phyloP scores from a whole-genome alignment of 108 stramenopile genomes.

The Asterionellopsis glacialis region DNA sequence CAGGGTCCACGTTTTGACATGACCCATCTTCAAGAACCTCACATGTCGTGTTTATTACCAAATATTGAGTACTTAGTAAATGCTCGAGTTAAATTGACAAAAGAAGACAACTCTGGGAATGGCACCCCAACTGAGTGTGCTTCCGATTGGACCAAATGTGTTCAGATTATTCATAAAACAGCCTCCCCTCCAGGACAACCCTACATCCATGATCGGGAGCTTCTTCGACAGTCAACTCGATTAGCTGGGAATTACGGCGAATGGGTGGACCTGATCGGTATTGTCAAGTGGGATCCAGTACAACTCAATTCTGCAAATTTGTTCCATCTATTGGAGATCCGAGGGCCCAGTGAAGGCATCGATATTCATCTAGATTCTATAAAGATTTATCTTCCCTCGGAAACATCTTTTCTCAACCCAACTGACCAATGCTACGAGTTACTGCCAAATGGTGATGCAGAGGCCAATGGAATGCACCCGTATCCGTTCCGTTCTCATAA shows the following conservation, averaged over 20 bases:
- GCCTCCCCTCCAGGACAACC: conserved; percentile 5
- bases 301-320: conserved; percentile 21
- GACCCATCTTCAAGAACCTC: background rate
- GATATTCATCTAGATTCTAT: conserved; percentile 43
- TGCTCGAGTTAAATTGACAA: conserved; percentile 34
- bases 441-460: conserved; percentile 46
- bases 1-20: background rate
- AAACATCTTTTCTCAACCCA: conserved; percentile 22
- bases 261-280: conserved; percentile 33
- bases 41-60: conserved; percentile 9
- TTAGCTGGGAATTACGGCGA: conserved; percentile 29
- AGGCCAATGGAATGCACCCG: conserved; percentile 22
- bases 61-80: conserved; percentile 31
- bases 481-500: conserved; percentile 20
- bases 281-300: conserved; percentile 22
- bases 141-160: background rate
- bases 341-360: conserved; percentile 27
- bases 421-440: conserved; percentile 39
- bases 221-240: background rate
- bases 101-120: conserved; percentile 15
- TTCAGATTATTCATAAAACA: conserved; percentile 2
- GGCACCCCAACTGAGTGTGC: conserved; percentile 20
- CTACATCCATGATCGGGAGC: background rate
- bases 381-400: conserved; percentile 37
- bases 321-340: conserved; percentile 32